A percentile compares a stretch with the other conserved stretches of the same genome.
Evolutionary conservation across 2,329 filamentous ascomycete species (phyloP).

Genomic region (Aquanectria penicillioides): DNA sequence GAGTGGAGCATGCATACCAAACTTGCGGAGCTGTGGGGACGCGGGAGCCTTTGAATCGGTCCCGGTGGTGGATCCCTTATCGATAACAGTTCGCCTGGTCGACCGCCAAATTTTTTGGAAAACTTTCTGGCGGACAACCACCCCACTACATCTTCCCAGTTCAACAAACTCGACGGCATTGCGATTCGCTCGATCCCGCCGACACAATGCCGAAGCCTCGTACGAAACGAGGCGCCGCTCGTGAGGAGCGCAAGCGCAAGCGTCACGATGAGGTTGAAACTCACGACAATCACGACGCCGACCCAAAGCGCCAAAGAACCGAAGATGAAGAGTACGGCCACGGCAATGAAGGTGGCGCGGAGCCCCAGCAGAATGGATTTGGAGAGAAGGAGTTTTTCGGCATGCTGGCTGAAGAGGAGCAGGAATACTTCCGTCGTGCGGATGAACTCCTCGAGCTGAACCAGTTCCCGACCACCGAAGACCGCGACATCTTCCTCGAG

Average conservation of each 20-base stretch:
- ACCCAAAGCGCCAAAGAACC: conserved; percentile 41
- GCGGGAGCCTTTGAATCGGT: not conserved
- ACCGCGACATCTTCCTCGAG: conserved; percentile 75
- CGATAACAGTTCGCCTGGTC: conserved; percentile 17
- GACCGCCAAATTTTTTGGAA: conserved; percentile 25
- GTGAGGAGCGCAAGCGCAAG: conserved; percentile 55
- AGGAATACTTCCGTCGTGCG: conserved; percentile 92
- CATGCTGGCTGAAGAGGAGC: conserved; percentile 90
- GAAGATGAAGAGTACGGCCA: conserved; percentile 33
- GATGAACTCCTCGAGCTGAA: conserved; percentile 92
- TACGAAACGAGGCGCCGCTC: conserved; percentile 52
- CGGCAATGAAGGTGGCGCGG: conserved; percentile 37
- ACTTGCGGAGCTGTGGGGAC: not conserved
- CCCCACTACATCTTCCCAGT: conserved; percentile 30
- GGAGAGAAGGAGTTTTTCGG: conserved; percentile 86
- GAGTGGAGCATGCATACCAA: not conserved
- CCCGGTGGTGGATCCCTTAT: conserved; percentile 29
- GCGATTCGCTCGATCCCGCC: conserved; percentile 16
- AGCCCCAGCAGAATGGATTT: conserved; percentile 38
- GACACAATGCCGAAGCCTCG: conserved; percentile 55
- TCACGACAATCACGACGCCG: conserved; percentile 31
- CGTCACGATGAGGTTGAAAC: conserved; percentile 42
- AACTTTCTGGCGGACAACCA: conserved; percentile 27
- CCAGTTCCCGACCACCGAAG: conserved; percentile 82
- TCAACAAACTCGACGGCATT: conserved; percentile 1